phyloP scores from a whole-genome alignment of 2,329 filamentous ascomycete genomes.

The Bertia moriformis region DNA sequence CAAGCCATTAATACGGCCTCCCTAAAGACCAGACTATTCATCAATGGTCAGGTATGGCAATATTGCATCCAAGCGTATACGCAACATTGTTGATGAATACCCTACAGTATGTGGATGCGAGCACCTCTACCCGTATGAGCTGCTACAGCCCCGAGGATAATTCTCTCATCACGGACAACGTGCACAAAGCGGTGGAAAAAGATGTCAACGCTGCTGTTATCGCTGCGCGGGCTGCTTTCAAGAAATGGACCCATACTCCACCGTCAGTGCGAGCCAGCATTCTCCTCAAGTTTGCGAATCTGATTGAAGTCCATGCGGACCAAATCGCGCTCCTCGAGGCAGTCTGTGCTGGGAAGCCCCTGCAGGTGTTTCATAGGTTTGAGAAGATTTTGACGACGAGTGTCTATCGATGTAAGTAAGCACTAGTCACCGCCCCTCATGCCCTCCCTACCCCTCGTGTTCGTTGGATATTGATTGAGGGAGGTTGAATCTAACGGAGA shows the following conservation, averaged over 20 bases:
- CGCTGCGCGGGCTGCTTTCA: constrained; percentile 30
- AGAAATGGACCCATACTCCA: constrained; percentile 21
- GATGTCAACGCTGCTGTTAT: constrained; percentile 31
- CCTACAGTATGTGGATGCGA: no score
- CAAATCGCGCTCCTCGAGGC: no score
- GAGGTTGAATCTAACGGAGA: no score
- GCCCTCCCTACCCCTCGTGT: no score
- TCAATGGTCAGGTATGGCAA: no score
- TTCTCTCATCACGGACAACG: constrained; percentile 29
- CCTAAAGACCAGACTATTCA: no score
- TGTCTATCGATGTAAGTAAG: constrained; percentile 9
- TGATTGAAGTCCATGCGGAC: constrained; percentile 20
- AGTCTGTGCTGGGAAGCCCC: constrained; percentile 30
- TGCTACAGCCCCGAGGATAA: constrained; percentile 33
- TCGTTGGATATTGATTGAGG: no score
- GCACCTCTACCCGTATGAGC: no score
- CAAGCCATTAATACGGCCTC: no score
- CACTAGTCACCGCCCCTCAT: no score
- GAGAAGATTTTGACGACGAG: constrained; percentile 17
- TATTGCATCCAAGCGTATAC: no score
- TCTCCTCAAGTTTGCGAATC: constrained; percentile 25
- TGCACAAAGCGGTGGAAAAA: constrained; percentile 25
- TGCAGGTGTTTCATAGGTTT: constrained; percentile 24
- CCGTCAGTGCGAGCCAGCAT: constrained; percentile 20
- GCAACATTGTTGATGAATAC: no score